phyloP scores from a whole-genome alignment of 78 protist species.

The Dictyostelium capitatum region DNA sequence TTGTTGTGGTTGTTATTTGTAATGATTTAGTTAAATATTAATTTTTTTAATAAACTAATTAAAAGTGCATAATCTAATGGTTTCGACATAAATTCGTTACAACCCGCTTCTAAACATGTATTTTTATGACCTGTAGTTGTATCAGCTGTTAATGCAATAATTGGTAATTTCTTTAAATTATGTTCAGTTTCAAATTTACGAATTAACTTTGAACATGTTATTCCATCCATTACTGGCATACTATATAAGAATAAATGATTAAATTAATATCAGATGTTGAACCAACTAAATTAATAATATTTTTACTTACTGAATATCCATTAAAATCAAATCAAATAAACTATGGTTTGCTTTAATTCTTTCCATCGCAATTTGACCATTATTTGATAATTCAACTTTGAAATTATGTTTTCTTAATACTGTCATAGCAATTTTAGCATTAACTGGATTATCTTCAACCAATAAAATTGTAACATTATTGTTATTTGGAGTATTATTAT shows the following conservation, averaged over 20 bases:
- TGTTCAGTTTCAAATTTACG: conserved; percentile 74
- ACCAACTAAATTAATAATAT: too few species aligned
- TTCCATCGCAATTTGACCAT: conserved; percentile 69
- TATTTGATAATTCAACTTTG: conserved; percentile 44
- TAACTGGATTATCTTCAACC: conserved; percentile 60
- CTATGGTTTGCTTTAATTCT: conserved; percentile 21
- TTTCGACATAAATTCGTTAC: conserved; percentile 79
- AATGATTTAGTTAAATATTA: conserved; percentile 5
- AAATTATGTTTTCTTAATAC: conserved; percentile 57
- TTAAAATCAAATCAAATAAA: conserved; percentile 32
- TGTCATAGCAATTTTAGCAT: conserved; percentile 66
- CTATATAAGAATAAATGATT: too few species aligned
- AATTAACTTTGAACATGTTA: conserved; percentile 64
- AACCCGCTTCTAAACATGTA: conserved; percentile 77
- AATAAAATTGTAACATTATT: conserved; percentile 31
- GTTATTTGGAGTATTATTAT: not conserved
- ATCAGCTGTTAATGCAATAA: conserved; percentile 77
- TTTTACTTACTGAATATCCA: conserved; percentile 51
- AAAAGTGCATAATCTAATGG: conserved; percentile 63
- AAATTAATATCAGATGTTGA: too few species aligned
- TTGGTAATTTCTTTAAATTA: conserved; percentile 40
- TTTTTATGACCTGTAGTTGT: conserved; percentile 64
- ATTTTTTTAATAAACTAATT: conserved; percentile 41
- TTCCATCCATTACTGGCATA: conserved; percentile 86
- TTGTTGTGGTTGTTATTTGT: not conserved